Conservation (phyloP, 2,329 filamentous ascomycete species). For the Juglanconis juglandina region DNA sequence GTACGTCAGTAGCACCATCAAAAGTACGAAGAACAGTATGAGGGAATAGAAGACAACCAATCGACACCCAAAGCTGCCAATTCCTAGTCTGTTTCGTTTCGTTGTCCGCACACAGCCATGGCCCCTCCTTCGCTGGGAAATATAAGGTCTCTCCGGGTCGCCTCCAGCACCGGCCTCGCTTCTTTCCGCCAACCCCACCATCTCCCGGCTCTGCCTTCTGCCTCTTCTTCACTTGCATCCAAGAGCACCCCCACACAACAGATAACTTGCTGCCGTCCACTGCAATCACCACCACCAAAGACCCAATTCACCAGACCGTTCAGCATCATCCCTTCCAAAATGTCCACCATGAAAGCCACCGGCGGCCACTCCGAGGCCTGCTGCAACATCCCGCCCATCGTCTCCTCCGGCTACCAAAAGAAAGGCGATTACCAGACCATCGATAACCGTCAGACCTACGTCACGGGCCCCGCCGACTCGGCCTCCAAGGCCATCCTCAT, state of each 20-base stretch:
- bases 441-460: constrained; percentile 46
- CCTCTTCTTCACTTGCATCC: neutral
- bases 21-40: too few relatives aligned
- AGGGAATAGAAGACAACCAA: too few relatives aligned
- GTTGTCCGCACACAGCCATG: neutral
- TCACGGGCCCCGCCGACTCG: constrained; percentile 40
- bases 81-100: neutral
- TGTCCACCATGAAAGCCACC: constrained; percentile 32
- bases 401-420: constrained; percentile 39
- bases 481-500: constrained; percentile 57
- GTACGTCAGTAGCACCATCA: too few relatives aligned
- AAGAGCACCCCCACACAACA: neutral
- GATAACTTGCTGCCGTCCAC: constrained; percentile 2
- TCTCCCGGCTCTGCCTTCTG: neutral
- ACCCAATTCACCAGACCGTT: neutral
- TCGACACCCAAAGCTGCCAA: neutral
- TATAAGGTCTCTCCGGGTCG: constrained; percentile 4
- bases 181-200: constrained; percentile 2
- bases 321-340: constrained; percentile 23
- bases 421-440: constrained; percentile 45
- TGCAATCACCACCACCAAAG: neutral
- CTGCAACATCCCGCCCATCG: constrained; percentile 46
- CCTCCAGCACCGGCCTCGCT: constrained; percentile 1
- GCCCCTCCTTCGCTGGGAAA: neutral
- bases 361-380: constrained; percentile 38